These are phyloP conservation scores for Centaurea solstitialis DNA, from an alignment of 129 eudicot species.

Conservation along the genomic window DNA sequence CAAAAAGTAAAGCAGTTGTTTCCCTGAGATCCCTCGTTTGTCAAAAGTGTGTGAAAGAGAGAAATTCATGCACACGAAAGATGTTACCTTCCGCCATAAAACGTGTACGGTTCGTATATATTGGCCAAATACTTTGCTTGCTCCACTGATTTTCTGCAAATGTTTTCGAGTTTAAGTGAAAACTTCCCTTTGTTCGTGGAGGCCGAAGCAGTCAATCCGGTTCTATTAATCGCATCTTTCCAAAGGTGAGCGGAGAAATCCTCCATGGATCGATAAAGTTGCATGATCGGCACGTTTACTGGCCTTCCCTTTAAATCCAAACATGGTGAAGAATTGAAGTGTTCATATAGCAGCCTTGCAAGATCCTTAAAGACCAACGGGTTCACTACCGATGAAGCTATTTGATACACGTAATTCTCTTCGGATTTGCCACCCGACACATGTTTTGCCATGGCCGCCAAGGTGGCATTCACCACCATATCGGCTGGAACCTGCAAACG, in stretches of 20 bases:
- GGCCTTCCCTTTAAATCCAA: conserved; percentile 77
- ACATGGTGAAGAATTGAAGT: conserved; percentile 70
- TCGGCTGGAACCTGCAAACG: conserved; percentile 86
- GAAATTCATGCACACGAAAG: background rate
- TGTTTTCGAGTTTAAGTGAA: conserved; percentile 60
- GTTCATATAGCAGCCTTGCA: conserved; percentile 70
- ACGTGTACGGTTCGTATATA: conserved; percentile 87
- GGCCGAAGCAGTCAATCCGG: conserved; percentile 42
- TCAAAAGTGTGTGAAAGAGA: background rate
- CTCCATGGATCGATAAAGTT: conserved; percentile 77
- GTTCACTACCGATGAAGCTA: conserved; percentile 92
- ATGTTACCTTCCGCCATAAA: conserved; percentile 94
- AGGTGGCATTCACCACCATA: conserved; percentile 92
- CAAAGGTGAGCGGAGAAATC: conserved; percentile 84
- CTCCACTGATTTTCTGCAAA: conserved; percentile 88
- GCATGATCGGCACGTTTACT: conserved; percentile 74
- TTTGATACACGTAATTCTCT: conserved; percentile 67
- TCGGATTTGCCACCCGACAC: conserved; percentile 66
- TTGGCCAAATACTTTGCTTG: conserved; percentile 90
- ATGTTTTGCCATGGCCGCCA: conserved; percentile 97
- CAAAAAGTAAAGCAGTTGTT: background rate
- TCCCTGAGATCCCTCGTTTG: background rate
- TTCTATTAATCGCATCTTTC: conserved; percentile 66
- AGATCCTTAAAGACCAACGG: conserved; percentile 79
- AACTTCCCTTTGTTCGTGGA: conserved; percentile 44